Percentiles rank a stretch among this genome's conserved stretches.
Evolutionary conservation across 2,329 filamentous ascomycete species (phyloP).

Genomic region (Cytospora paraplurivora): DNA sequence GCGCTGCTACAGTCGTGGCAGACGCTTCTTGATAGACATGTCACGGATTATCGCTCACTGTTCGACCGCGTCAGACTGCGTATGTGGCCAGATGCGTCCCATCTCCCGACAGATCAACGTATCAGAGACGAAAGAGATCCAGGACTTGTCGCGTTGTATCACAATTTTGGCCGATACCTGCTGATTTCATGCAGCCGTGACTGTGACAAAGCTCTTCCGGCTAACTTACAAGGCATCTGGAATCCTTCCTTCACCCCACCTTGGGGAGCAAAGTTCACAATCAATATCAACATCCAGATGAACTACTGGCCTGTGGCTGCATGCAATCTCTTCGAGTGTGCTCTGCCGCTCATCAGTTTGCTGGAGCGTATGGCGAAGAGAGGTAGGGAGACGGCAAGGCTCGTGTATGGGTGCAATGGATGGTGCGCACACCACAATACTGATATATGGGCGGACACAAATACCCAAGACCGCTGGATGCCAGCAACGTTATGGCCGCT

Average conservation of each 20-base stretch:
- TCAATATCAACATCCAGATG: slow-evolving; percentile 57
- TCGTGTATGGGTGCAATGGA: slow-evolving; percentile 39
- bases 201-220: slow-evolving; percentile 39
- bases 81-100: slow-evolving; percentile 33
- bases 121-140: slow-evolving; percentile 30
- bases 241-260: slow-evolving; percentile 44
- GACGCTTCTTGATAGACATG: slow-evolving; percentile 30
- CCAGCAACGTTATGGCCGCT: slow-evolving; percentile 37
- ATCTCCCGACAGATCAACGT: slow-evolving; percentile 31
- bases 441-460: slow-evolving; percentile 41
- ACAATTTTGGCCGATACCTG: slow-evolving; percentile 44
- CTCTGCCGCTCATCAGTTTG: slow-evolving; percentile 43
- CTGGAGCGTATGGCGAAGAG: slow-evolving; percentile 41
- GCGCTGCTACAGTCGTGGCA: slow-evolving; percentile 32
- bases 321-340: slow-evolving; percentile 37
- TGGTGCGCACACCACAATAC: slow-evolving; percentile 43
- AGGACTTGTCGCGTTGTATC: slow-evolving; percentile 38
- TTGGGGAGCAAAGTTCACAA: slow-evolving; percentile 53
- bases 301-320: slow-evolving; percentile 51
- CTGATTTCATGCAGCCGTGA: slow-evolving; percentile 40
- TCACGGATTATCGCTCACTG: slow-evolving; percentile 31
- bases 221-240: slow-evolving; percentile 50
- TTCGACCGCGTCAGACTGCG: slow-evolving; percentile 32
- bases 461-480: slow-evolving; percentile 39
- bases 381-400: slow-evolving; percentile 37